These are phyloP conservation scores for Nissolia schottii DNA, from an alignment of 306 rosid genomes.

Conservation along the genomic window DNA sequence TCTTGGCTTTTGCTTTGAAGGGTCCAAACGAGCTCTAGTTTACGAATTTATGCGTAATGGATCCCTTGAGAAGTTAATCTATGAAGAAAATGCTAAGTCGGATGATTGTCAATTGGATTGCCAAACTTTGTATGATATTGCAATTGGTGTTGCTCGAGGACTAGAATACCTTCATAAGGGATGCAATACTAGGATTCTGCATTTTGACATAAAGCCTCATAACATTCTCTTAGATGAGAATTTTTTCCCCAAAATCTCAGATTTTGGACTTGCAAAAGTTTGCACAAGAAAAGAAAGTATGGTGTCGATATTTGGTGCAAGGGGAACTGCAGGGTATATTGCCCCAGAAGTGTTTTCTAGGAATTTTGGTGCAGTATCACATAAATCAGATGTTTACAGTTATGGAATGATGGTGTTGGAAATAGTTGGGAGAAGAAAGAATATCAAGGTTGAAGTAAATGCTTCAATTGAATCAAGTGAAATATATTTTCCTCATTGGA, in stretches of 20 bases:
- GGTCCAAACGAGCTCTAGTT: slow-evolving; percentile 8
- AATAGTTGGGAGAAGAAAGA: slow-evolving; percentile 35
- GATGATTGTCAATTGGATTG: not conserved
- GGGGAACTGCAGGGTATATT: slow-evolving; percentile 47
- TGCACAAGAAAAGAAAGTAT: slow-evolving; percentile 28
- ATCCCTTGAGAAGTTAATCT: slow-evolving; percentile 26
- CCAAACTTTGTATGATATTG: slow-evolving; percentile 21
- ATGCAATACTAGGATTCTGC: slow-evolving; percentile 42
- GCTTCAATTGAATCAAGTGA: slow-evolving; percentile 30
- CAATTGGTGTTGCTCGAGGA: slow-evolving; percentile 42
- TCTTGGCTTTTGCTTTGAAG: slow-evolving; percentile 2
- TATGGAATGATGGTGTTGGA: slow-evolving; percentile 38
- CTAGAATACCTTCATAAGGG: slow-evolving; percentile 40
- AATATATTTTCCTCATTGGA: slow-evolving; percentile 40
- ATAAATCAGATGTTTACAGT: slow-evolving; percentile 41
- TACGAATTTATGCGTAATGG: slow-evolving; percentile 31
- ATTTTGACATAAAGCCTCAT: slow-evolving; percentile 49
- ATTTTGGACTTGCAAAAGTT: slow-evolving; percentile 46
- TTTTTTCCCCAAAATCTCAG: slow-evolving; percentile 38
- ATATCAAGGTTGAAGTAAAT: not conserved
- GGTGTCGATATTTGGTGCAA: slow-evolving; percentile 19
- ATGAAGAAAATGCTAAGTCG: not conserved
- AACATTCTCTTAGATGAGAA: slow-evolving; percentile 34
- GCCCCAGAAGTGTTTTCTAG: slow-evolving; percentile 34
- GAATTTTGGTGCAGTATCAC: slow-evolving; percentile 34